Base-by-base conservation (phyloP, 306 rosid species). In the Casuarina equisetifolia region DNA sequence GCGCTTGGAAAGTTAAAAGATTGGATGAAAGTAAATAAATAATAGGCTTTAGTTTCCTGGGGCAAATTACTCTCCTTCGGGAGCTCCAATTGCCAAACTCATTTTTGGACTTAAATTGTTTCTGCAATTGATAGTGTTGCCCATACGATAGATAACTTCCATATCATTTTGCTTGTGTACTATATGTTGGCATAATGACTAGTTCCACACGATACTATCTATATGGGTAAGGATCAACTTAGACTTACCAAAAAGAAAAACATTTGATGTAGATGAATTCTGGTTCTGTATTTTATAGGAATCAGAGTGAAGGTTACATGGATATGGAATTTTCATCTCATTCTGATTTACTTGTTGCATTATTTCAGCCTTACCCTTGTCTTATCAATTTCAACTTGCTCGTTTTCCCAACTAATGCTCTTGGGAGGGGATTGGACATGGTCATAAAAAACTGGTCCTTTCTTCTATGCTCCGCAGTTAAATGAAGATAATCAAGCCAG, bases 381-480 rank as follows among this genome's bases (percentile, higher is more conserved):
- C 32, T 25, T 25, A 25, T 25, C 32, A 25, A 25, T 25, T 25
- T 25, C 32, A 25, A 25, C 32, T 25, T 25, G 32, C 32, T 25
- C 32, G 1, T 25, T 25, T 25, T 25, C 32, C 0, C 32, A 25
- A 90, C 99, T 39, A 92, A 75, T 55, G 92, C 76, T 2, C 94
- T 81, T 49, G 72, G 58, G 72, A 92, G 83, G 6, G 97, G 97
- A 75, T 80, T 88, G 75, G 90, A 86, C 89, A 95, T 71, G 5
- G 97, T 91, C 61, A 92, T 92, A 76, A 92, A 25, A 92, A 74
- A 95, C 97, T 19, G 97, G 97, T 4, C 99, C 97, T 72, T 74
- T 84, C 75, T 76, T 86, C 88, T 38, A 87, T 92, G 82, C 96
- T 88, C 96, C 91, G 90, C 5, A 95, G 87, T 80, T 88, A 93